Base-by-base conservation (phyloP, 495 filamentous ascomycete species). In the Trichoderma erinaceum region DNA sequence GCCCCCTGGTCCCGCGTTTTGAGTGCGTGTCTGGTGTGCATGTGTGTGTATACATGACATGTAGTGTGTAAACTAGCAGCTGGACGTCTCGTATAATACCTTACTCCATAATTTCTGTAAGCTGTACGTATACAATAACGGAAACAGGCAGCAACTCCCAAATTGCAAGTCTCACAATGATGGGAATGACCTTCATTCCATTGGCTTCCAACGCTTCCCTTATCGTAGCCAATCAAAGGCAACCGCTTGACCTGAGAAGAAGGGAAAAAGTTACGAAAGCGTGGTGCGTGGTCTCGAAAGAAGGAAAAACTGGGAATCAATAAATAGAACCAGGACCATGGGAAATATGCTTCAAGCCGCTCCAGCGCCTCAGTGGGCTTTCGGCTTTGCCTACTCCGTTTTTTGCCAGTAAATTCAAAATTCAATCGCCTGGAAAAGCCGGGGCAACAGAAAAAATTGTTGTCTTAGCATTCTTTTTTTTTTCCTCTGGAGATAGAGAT, bases 301-400 rank as follows among this genome's bases (percentile, higher is more conserved):
- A 61, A 32, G 25, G 25, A 29, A n/a, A 61, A 18, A 56, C 21
- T 15, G 27, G 27, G 27, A 61, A 27, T 38, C 35, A 38, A 38
- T 7, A 38, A 38, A 48, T n/a, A 15, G 13, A 15, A 48, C 44
- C 5, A 48, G n/a, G 15, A 48, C 44, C 44, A 48, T 48, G n/a
- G 35, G 4, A 32, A 61, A 12, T 61, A 61, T 61, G 56, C 56
- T 61, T 61, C 56, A n/a, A 61, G 56, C 56, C 56, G 56, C 10
- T 27, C 25, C 56, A 29, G 27, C 56, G 56, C 56, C 56, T 61
- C 56, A 61, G 23, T 32, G 50, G 50, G 50, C 21, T 27, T 48
- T 5, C 13, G 18, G 44, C 44, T n/a, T 15, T n/a, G 44, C 18
- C 18, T 48, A 16, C 18, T 48, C 44, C 18, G 44, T 48, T 15